Conservation (phyloP, 2,329 filamentous ascomycete genomes). For the Fusarium sublunatum region DNA sequence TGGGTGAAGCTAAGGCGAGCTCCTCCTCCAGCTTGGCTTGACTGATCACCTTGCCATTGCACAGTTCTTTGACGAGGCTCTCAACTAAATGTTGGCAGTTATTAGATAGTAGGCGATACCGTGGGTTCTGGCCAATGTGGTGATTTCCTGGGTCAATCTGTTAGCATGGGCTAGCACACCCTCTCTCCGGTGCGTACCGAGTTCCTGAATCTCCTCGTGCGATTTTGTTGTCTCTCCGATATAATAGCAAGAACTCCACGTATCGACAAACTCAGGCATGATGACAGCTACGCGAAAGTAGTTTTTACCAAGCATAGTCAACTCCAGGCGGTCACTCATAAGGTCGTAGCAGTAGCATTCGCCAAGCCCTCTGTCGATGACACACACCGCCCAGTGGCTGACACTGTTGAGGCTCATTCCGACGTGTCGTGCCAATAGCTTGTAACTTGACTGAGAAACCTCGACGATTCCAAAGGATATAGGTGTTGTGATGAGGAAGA, state of each 20-base stretch:
- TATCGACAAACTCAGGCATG: conserved; percentile 37
- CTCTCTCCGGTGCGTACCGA: conserved; percentile 17
- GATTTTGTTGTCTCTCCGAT: conserved; percentile 45
- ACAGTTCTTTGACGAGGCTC: conserved; percentile 42
- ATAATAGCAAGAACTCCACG: conserved; percentile 45
- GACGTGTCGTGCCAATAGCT: conserved; percentile 35
- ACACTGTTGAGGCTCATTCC: conserved; percentile 45
- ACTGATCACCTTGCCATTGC: conserved; percentile 43
- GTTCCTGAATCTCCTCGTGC: conserved; percentile 37
- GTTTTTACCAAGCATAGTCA: conserved; percentile 40
- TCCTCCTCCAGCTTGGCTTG: conserved; percentile 44
- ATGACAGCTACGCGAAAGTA: conserved; percentile 40
- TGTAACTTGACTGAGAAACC: conserved; percentile 40
- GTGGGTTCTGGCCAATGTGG: conserved; percentile 31
- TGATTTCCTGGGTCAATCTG: conserved; percentile 11
- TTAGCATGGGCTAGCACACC: background rate
- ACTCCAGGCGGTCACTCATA: conserved; percentile 44
- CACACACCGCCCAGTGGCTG: conserved; percentile 45
- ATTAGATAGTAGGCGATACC: conserved; percentile 38
- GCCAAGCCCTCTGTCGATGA: conserved; percentile 38
- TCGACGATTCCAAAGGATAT: conserved; percentile 41
- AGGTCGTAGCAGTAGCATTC: conserved; percentile 43
- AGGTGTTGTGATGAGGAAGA: conserved; percentile 41
- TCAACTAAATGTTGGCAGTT: conserved; percentile 45
- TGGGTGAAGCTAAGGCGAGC: conserved; percentile 30